Evolutionary conservation across 352 stramenopile species (phyloP), one percentile per base, ranked within the genome.

Genomic region (Sclerospora graminicola): DNA sequence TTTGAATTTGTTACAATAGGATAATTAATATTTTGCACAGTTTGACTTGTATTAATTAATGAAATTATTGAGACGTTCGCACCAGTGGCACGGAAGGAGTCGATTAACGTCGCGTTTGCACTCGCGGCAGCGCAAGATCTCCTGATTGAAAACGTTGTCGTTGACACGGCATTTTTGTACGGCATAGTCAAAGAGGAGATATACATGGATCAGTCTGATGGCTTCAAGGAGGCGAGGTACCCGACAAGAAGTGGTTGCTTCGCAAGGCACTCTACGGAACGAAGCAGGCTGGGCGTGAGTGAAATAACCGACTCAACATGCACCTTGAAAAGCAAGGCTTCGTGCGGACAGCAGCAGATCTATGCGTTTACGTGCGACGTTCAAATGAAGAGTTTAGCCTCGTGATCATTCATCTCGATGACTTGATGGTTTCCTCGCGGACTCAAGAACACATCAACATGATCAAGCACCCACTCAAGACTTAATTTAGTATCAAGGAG

Each of bases 161-260:
- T 64, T 13, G 39, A 60, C 29, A 60, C 49, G 2, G 49, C 39
- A 19, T 64, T 64, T 32, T 40, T 64, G 5, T 57, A 64, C 21
- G 49, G 48, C 7, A 16, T 28, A 10, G 27, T 57, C 1, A 39
- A 64, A 9, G 43, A 60, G 9, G 38, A 64, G 20, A 49, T 57
- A 18, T 57, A 53, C 41, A 57, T 62, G 33, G 41, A 49, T 11
- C 14, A 50, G 1, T 41, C 41, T 0, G 53, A 62, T 4, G 41
- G 41, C 0, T 50, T 54, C 9, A 9, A 33, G 2, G 41, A 48
- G 3, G 11, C 41, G 40, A 27, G 11, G 4, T 15, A 40, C 15
- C 20, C 41, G 16, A 31, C 7, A 41, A 35, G 30, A 48, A 41
- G 23, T 41, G 30, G 8, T 13, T 32, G 28, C 28, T 32, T 4